Percentiles rank a stretch among this genome's conserved stretches.
Conservation (phyloP, 129 eudicot species). For the Tanacetum coccineum region DNA sequence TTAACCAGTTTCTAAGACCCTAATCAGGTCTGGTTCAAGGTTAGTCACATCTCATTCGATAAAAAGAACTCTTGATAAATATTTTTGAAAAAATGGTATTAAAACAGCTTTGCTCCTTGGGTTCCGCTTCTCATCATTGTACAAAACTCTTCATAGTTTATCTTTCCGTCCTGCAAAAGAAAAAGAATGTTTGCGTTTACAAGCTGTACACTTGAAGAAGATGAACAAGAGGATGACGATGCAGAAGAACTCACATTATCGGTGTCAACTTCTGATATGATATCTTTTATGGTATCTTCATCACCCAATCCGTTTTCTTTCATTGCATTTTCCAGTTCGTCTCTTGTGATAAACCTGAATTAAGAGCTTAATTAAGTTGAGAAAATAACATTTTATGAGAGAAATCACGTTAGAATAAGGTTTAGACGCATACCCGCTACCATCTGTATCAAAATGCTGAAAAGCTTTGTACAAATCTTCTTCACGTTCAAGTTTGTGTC, state of each 20-base stretch:
- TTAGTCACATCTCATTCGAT: constrained; percentile 25
- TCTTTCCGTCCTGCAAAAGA: constrained; percentile 68
- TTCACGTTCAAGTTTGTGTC: constrained; percentile 78
- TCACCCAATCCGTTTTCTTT: constrained; percentile 84
- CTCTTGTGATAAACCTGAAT: constrained; percentile 75
- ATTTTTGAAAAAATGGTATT: neutral
- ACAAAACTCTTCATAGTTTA: constrained; percentile 63
- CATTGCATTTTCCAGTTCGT: constrained; percentile 88
- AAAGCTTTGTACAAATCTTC: constrained; percentile 85
- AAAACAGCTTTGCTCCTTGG: constrained; percentile 43
- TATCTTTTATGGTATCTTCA: constrained; percentile 69
- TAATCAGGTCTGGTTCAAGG: neutral
- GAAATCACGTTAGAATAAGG: neutral
- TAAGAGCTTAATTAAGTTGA: neutral
- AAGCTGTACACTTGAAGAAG: neutral
- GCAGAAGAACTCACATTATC: constrained; percentile 58
- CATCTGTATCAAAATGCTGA: constrained; percentile 76
- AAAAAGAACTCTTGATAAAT: neutral
- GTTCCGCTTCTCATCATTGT: constrained; percentile 76
- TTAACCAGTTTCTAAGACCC: neutral
- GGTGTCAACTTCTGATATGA: constrained; percentile 80
- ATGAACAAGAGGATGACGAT: neutral
- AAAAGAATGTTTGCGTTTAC: neutral
- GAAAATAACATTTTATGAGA: neutral
- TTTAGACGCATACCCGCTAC: constrained; percentile 59